Conservation (phyloP, 2,329 filamentous ascomycete species). For the Colletotrichum graminicola region DNA sequence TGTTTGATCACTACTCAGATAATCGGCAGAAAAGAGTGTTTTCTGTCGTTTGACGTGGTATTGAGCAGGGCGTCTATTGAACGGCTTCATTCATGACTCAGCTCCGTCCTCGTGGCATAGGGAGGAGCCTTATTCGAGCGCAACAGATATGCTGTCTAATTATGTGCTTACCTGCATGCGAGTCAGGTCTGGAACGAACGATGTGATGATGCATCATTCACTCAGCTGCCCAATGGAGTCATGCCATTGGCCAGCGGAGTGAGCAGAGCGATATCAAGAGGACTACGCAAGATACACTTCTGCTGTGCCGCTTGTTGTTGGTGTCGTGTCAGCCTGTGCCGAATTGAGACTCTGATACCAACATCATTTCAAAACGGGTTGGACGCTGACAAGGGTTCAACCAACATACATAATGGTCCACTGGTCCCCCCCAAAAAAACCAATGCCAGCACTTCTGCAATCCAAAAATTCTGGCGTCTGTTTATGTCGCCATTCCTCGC, state of each 20-base stretch:
- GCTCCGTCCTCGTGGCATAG: neutral
- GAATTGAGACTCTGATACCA: slow-evolving; percentile 6
- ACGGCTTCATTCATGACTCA: too few relatives aligned
- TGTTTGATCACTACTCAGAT: neutral
- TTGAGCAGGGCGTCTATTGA: too few relatives aligned
- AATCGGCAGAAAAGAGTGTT: neutral
- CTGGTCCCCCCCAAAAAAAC: slow-evolving; percentile 10
- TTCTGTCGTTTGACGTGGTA: too few relatives aligned
- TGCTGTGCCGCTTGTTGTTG: slow-evolving; percentile 7
- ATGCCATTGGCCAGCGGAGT: slow-evolving; percentile 7
- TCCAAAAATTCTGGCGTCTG: neutral
- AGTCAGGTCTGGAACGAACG: neutral
- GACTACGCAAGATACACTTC: neutral
- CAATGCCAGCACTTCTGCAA: neutral
- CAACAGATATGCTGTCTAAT: slow-evolving; percentile 1
- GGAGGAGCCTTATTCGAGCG: slow-evolving; percentile 1
- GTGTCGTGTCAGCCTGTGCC: slow-evolving; percentile 18
- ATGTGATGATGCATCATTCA: slow-evolving; percentile 14
- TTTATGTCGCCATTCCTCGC: neutral
- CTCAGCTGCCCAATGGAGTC: slow-evolving; percentile 7
- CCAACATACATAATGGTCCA: slow-evolving; percentile 20
- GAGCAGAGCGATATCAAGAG: neutral
- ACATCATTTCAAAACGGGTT: slow-evolving; percentile 18
- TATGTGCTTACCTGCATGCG: slow-evolving; percentile 6
- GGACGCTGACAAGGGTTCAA: slow-evolving; percentile 23